phyloP scores from a whole-genome alignment of 2,329 filamentous ascomycete species.

The Decorospora gaudefroyi region DNA sequence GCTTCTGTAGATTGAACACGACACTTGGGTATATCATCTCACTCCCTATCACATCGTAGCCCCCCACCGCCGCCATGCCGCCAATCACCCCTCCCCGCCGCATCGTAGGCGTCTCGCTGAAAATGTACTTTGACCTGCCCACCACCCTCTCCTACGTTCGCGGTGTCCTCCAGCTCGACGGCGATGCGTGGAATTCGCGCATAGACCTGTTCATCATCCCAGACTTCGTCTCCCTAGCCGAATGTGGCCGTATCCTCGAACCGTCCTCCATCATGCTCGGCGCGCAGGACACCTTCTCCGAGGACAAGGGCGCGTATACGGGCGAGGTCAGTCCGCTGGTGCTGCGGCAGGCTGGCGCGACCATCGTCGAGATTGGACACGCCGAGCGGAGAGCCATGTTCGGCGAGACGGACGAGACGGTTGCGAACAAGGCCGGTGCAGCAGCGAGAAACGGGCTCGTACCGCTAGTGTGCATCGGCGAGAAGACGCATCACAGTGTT shows the following conservation, averaged over 20 bases:
- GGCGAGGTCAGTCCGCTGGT: constrained; percentile 74
- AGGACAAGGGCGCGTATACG: constrained; percentile 73
- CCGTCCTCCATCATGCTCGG: constrained; percentile 65
- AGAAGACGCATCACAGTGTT: constrained; percentile 58
- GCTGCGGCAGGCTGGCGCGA: constrained; percentile 68
- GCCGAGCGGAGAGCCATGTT: constrained; percentile 76
- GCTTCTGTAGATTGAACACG: no score
- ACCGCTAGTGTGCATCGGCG: constrained; percentile 80
- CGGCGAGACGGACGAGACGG: constrained; percentile 71
- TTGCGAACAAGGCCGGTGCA: constrained; percentile 71
- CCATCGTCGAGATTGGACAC: constrained; percentile 78
- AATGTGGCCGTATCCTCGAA: constrained; percentile 56
- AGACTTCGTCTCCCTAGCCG: constrained; percentile 71
- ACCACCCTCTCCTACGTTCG: constrained; percentile 60
- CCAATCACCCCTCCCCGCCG: constrained; percentile 56
- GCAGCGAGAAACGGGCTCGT: constrained; percentile 70
- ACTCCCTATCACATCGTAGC: no score
- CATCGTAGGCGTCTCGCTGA: constrained; percentile 73
- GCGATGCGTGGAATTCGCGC: constrained; percentile 59
- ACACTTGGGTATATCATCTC: no score
- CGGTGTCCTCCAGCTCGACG: constrained; percentile 50
- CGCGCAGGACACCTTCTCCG: constrained; percentile 75
- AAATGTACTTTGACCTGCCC: constrained; percentile 77
- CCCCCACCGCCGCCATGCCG: constrained; percentile 30
- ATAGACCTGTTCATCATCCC: constrained; percentile 78